phyloP scores from a whole-genome alignment of 371 early-diverging fungal genomes.

The Mucor indicus region DNA sequence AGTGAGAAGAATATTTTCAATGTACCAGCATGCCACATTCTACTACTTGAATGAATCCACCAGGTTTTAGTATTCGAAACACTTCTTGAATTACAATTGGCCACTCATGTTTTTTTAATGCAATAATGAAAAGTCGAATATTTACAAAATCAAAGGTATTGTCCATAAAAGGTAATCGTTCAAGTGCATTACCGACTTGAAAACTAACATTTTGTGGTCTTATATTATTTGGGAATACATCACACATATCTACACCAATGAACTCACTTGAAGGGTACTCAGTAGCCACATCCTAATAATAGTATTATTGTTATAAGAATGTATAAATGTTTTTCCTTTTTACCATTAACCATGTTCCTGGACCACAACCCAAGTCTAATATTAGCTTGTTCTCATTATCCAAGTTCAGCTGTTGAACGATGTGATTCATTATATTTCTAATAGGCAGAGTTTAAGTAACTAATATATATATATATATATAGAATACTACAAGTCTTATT shows the following conservation, averaged over 20 bases:
- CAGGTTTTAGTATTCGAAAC: slow-evolving; percentile 53
- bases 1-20: not conserved
- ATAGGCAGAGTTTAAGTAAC: not conserved
- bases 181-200: slow-evolving; percentile 40
- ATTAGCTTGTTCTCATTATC: slow-evolving; percentile 10
- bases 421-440: slow-evolving; percentile 7
- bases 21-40: slow-evolving; percentile 46
- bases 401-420: slow-evolving; percentile 3
- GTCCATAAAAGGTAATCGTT: slow-evolving; percentile 55
- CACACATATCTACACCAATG: slow-evolving; percentile 53
- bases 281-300: slow-evolving; percentile 50
- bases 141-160: slow-evolving; percentile 60
- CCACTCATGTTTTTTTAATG: slow-evolving; percentile 51
- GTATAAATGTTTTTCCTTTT: not conserved
- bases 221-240: slow-evolving; percentile 50
- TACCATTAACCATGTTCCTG: slow-evolving; percentile 59
- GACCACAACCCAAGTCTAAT: slow-evolving; percentile 52
- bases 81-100: slow-evolving; percentile 43
- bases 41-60: slow-evolving; percentile 54
- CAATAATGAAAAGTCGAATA: slow-evolving; percentile 52
- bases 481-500: not conserved
- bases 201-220: slow-evolving; percentile 47
- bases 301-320: not conserved
- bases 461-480: not conserved
- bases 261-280: slow-evolving; percentile 54